These are phyloP conservation scores for Mycena galericulata DNA, from an alignment of 768 basidiomycete species.

Conservation along the genomic window DNA sequence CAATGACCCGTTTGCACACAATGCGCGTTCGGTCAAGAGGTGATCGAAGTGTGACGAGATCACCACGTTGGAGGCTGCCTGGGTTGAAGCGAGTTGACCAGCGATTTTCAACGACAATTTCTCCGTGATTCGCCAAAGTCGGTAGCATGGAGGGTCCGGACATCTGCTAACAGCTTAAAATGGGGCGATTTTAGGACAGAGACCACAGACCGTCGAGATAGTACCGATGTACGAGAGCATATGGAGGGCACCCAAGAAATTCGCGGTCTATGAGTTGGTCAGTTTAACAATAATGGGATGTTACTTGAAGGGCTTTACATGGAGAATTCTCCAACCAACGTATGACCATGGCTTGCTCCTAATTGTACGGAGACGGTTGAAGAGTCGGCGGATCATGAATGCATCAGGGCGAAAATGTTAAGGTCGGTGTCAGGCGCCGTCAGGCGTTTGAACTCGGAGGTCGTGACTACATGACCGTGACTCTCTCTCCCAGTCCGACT, in stretches of 20 bases:
- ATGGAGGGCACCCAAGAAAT: conserved; percentile 69
- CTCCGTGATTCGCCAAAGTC: conserved; percentile 70
- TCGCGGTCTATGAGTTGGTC: conserved; percentile 56
- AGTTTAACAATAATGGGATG: background rate
- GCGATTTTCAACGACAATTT: conserved; percentile 73
- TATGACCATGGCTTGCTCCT: conserved; percentile 30
- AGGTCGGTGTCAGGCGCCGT: too few relatives aligned
- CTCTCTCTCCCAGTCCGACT: too few relatives aligned
- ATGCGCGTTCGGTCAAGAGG: conserved; percentile 74
- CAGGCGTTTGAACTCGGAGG: too few relatives aligned
- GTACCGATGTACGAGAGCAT: conserved; percentile 72
- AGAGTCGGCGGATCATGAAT: background rate
- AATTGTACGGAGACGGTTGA: background rate
- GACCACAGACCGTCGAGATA: conserved; percentile 59
- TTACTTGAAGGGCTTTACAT: conserved; percentile 28
- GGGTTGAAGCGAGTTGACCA: conserved; percentile 66
- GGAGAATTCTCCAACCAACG: conserved; percentile 27
- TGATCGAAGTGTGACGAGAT: conserved; percentile 78
- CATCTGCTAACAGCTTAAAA: conserved; percentile 57
- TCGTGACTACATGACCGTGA: too few relatives aligned
- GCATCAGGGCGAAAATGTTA: background rate
- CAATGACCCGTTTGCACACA: conserved; percentile 92
- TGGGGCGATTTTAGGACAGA: conserved; percentile 15
- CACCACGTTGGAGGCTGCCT: conserved; percentile 71
- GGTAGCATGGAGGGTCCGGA: conserved; percentile 86